Evolutionary conservation across 2,329 filamentous ascomycete species (phyloP).

Genomic region (Cytospora leucostoma): DNA sequence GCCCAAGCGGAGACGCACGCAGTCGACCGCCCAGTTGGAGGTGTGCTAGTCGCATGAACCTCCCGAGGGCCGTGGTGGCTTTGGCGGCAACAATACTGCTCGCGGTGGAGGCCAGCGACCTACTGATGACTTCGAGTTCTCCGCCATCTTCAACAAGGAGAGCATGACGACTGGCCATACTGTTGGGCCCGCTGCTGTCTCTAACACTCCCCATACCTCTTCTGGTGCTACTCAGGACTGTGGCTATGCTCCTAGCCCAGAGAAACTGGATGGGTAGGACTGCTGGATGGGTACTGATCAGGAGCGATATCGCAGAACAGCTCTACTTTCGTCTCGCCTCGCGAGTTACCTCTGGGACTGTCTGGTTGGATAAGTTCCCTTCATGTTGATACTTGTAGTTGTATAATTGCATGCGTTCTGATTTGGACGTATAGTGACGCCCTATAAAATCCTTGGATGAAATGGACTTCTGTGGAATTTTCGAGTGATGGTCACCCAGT

Average conservation of each 20-base stretch:
- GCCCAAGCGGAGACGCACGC: slow-evolving; percentile 37
- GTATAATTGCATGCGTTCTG: no score
- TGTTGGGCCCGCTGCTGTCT: neutral
- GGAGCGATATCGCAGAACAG: neutral
- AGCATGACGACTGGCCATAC: neutral
- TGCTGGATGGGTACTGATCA: neutral
- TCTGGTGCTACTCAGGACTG: neutral
- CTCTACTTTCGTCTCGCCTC: neutral
- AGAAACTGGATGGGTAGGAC: neutral
- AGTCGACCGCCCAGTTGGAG: slow-evolving; percentile 32
- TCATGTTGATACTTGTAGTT: no score
- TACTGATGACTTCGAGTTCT: slow-evolving; percentile 1
- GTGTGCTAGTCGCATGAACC: slow-evolving; percentile 33
- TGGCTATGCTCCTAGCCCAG: neutral
- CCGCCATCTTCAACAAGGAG: neutral
- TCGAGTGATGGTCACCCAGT: no score
- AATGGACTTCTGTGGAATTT: no score
- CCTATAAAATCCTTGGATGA: no score
- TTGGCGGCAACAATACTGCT: neutral
- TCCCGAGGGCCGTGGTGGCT: neutral
- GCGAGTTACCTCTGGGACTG: no score
- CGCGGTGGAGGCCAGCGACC: neutral
- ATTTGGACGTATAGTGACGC: no score
- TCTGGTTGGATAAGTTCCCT: no score
- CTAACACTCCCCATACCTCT: neutral